Percentiles rank a stretch among this genome's conserved stretches.
Evolutionary conservation across 208 protist species (phyloP).

Genomic region (Balamuthia mandrillaris): DNA sequence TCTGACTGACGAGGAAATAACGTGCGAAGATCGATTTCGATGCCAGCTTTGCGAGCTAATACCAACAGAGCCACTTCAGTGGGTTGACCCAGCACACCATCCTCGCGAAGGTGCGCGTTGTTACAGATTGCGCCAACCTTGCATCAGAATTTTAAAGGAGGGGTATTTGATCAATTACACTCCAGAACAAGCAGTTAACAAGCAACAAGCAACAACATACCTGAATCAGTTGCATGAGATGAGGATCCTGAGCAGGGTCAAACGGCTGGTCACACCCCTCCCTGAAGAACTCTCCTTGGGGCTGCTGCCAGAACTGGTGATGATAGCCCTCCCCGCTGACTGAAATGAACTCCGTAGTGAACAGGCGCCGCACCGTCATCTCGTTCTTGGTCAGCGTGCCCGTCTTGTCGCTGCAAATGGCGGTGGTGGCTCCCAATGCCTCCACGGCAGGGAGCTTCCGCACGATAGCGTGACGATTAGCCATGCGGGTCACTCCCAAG

Average conservation of each 20-base stretch:
- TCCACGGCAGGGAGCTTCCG: conserved; percentile 43
- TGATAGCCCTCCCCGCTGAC: conserved; percentile 11
- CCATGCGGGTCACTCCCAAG: conserved; percentile 81
- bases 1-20: background rate
- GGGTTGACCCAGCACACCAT: background rate
- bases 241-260: too few species aligned
- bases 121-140: background rate
- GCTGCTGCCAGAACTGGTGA: too few species aligned
- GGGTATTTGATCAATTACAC: too few species aligned
- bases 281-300: background rate
- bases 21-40: background rate
- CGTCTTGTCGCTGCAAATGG: conserved; percentile 99
- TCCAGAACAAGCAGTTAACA: too few species aligned
- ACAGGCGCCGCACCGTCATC: conserved; percentile 83
- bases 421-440: conserved; percentile 88
- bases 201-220: too few species aligned
- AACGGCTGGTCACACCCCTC: too few species aligned
- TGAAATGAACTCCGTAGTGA: conserved; percentile 14
- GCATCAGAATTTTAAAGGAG: too few species aligned
- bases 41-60: background rate
- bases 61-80: conserved; percentile 16
- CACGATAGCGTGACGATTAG: conserved; percentile 55
- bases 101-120: background rate
- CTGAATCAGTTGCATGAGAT: too few species aligned
- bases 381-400: conserved; percentile 97